These are phyloP conservation scores for Patellaria atrata DNA, from an alignment of 495 filamentous ascomycete species.

Conservation along the genomic window DNA sequence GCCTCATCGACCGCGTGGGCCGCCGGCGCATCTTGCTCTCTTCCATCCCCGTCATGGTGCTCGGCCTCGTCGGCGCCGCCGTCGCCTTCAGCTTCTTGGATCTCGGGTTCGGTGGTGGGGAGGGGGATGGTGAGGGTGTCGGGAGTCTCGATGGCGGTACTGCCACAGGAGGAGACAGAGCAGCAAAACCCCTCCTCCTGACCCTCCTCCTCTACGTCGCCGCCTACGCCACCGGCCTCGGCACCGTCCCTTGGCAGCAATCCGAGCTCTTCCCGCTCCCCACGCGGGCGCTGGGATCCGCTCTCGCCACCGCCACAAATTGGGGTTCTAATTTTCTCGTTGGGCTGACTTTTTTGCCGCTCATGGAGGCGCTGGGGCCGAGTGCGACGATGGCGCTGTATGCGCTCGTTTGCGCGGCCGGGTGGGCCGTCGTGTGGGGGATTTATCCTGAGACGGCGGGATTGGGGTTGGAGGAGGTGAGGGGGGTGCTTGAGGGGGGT, in stretches of 20 bases:
- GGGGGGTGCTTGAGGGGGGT: conserved; percentile 53
- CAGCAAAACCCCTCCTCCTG: conserved; percentile 37
- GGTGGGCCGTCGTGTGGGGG: conserved; percentile 49
- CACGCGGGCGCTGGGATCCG: conserved; percentile 68
- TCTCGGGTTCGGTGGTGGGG: conserved; percentile 15
- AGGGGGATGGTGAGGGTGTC: too few relatives aligned
- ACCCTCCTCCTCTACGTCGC: conserved; percentile 73
- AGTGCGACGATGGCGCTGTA: conserved; percentile 70
- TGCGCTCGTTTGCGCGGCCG: conserved; percentile 48
- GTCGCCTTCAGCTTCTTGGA: conserved; percentile 50
- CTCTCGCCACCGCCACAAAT: conserved; percentile 73
- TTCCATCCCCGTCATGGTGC: conserved; percentile 73
- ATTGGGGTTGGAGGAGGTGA: conserved; percentile 67
- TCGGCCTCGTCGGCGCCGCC: conserved; percentile 52
- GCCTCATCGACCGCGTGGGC: conserved; percentile 67
- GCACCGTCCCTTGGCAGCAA: conserved; percentile 89
- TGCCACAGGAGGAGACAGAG: too few relatives aligned
- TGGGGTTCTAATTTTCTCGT: conserved; percentile 85
- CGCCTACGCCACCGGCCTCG: conserved; percentile 74
- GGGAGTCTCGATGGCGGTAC: too few relatives aligned
- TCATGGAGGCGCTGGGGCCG: conserved; percentile 67
- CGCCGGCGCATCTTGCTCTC: conserved; percentile 66
- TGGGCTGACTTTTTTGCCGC: conserved; percentile 69
- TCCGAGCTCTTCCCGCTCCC: conserved; percentile 77
- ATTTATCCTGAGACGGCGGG: conserved; percentile 82